Conservation (phyloP, 2,329 filamentous ascomycete species). For the Aschersonia sp. region DNA sequence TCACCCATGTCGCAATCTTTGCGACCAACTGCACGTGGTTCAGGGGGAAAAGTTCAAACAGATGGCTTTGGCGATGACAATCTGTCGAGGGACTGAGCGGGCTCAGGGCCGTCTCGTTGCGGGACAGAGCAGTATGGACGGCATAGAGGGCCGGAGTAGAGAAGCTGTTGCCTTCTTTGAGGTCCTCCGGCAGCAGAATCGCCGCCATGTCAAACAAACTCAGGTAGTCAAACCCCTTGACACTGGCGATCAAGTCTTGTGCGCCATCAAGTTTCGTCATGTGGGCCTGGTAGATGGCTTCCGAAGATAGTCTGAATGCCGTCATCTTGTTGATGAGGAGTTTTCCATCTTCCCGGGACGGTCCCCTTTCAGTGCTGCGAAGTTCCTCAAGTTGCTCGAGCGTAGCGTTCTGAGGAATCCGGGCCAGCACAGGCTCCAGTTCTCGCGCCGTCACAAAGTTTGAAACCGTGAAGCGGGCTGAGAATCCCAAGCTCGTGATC, state of each 20-base stretch:
- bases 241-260: slow-evolving; percentile 22
- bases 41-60: slow-evolving; percentile 42
- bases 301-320: slow-evolving; percentile 26
- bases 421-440: slow-evolving; percentile 21
- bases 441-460: slow-evolving; percentile 28
- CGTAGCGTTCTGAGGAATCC: slow-evolving; percentile 13
- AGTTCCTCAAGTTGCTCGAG: slow-evolving; percentile 17
- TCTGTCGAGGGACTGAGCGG: slow-evolving; percentile 32
- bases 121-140: slow-evolving; percentile 49
- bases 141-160: slow-evolving; percentile 46
- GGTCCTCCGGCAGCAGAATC: slow-evolving; percentile 21
- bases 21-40: slow-evolving; percentile 14
- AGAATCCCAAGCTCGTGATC: slow-evolving; percentile 24
- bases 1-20: slow-evolving; percentile 17
- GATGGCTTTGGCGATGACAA: slow-evolving; percentile 31
- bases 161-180: slow-evolving; percentile 22
- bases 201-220: slow-evolving; percentile 36
- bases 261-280: slow-evolving; percentile 33
- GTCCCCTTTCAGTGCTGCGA: slow-evolving; percentile 22
- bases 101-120: slow-evolving; percentile 46
- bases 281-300: slow-evolving; percentile 31
- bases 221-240: slow-evolving; percentile 25
- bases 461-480: slow-evolving; percentile 33
- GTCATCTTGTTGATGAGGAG: slow-evolving; percentile 32
- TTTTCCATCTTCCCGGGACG: slow-evolving; percentile 26